Base-by-base conservation (phyloP, 2,329 filamentous ascomycete species). In the Fusarium subtropicale region DNA sequence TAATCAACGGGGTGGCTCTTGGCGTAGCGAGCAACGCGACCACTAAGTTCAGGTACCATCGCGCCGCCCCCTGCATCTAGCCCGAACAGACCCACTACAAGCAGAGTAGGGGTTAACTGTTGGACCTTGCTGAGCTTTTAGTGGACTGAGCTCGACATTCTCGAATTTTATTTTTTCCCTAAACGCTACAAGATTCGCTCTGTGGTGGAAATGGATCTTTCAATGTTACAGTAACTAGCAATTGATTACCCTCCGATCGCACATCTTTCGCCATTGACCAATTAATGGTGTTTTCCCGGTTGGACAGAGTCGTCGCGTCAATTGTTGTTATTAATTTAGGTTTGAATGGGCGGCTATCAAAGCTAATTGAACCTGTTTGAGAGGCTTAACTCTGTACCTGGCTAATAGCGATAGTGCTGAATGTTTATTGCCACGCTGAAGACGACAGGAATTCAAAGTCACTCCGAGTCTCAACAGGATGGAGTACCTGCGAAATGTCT, bases 31-130 rank as follows among this genome's bases (percentile, higher is more conserved):
- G 24, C 60, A 53, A 50, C 41, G 36, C 50, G 47, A 62, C 68
- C 68, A 69, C 68, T 71, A 71, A 60, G 69, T 54, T 42, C 64
- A 70, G 67, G 58, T 65, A 60, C 63, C 63, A 71, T 69, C 66
- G 53, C 39, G 57, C 58, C 45, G 42, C 57, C 62, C 65, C 65
- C 61, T 68, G 59, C 44, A 31, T 31, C 33, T 30, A 52, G 34
- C 33, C 33, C 50, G 36, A 39, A 41, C 24, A 26, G 56, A 47
- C 34, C 66, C 66, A 68, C 42, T 53, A 16, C 51, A 54, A 44
- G 22, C 26, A 44, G 41, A 26, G 54, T 46, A 54, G 41, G 52
- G 61, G 58, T 42, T 46, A 38, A 11, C 10, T 51, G 30, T 33
- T 66, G 61, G 44, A 48, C 53, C 31, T 56, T 47, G 39, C 39